Evolutionary conservation across 2,329 filamentous ascomycete genomes (phyloP), one percentile per base, ranked within the genome.

Genomic region (Periconia macrospinosa): DNA sequence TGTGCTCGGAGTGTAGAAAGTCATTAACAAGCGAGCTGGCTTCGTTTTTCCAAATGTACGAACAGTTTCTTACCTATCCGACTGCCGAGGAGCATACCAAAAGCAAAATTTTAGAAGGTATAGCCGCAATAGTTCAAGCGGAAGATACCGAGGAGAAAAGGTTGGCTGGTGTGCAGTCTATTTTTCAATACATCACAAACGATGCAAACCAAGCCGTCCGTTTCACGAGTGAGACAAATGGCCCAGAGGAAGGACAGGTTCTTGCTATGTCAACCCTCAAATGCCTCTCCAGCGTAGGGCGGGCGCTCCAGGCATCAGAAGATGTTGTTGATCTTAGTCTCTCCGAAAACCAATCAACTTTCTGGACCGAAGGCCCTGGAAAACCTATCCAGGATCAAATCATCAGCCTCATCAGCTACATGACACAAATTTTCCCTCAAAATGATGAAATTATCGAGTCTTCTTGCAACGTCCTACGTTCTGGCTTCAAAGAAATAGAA

Each of bases 101-200:
- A 65, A 89, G 92, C 66, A 85, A 85, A 61, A 83, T 93, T 0
- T 79, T 91, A 6, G 85, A 88, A 41, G 90, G 86, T 1, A 89
- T 94, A 59, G 84, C 89, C 9, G 86, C 85, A 9, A 86, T 94
- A 42, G 82, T 92, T 30, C 89, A 94, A 72, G 88, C 89, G 9
- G 79, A 91, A 10, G 76, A 83, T 1, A 80, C 84, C 2, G 81
- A 87, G 46, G 73, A 77, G 19, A 76, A 78, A 15, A 85, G 85
- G 57, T 71, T 83, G 1, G 69, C 69, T 30, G 81, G 83, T 35
- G 78, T 89, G 30, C 76, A 81, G 54, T 79, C 81, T 51, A 76
- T 93, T 23, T 75, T 91, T 30, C 69, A 77, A 7, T 84, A 87
- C 53, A 76, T 92, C 30, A 82, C 86, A 45, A 68, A 76, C 23